Base-by-base conservation (phyloP, 768 basidiomycete species). In the Pleurotus salmoneostramineus region DNA sequence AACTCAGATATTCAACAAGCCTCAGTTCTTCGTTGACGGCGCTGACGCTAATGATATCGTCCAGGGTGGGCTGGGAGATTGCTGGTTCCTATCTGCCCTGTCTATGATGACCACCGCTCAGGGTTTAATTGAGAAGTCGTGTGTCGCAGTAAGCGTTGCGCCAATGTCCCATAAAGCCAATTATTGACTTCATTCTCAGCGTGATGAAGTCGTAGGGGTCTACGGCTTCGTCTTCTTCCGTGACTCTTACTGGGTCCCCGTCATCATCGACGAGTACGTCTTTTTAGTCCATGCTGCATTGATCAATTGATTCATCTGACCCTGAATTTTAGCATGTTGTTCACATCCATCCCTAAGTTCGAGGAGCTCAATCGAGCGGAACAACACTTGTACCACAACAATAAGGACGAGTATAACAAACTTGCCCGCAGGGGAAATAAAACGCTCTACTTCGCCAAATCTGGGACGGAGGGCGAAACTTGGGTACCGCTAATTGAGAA, bases 401-500 rank as follows among this genome's bases (percentile, higher is more conserved):
- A 82, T 61, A 79, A 80, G 56, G 76, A 78, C 1, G 60, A 63
- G 12, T 83, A 80, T 65, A 76, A 82, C 48, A 57, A 63, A 5
- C 68, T 70, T 0, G 80, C 81, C 8, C 68, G 80, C 2, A 78
- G 74, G 58, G 77, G 78, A 14, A 74, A 75, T 37, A 77, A 81
- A 56, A 68, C 69, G 4, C 67, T 84, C 42, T 77, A 77, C 57
- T 85, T 83, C 66, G 79, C 83, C 5, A 72, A 70, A 50, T 79
- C 77, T 4, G 74, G 70, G 3, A 72, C 74, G 4, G 71, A 77
- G 7, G 77, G 77, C 35, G 82, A 84, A 56, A 83, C 81, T 0
- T 84, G 83, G 83, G 79, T 83, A 0, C 77, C 83, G 1, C 65
- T 84, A 1, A 70, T 83, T 21, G 83, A 84, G 63, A 85, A 85